Conservation (phyloP, 257 asterid species). For the Primulina huaijiensis region DNA sequence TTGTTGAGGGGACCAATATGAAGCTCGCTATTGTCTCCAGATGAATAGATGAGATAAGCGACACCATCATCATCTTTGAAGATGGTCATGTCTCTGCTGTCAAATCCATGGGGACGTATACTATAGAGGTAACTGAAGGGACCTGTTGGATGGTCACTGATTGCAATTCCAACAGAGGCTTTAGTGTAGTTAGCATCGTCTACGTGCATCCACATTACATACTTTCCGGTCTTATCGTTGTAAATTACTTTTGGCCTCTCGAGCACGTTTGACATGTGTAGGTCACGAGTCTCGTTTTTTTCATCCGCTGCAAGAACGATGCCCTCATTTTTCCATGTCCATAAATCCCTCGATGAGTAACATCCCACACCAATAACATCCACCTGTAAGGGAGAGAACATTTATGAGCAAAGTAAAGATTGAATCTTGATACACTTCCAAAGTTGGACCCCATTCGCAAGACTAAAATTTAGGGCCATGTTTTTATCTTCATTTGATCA, state of each 20-base stretch:
- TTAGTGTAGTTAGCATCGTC: constrained; percentile 89
- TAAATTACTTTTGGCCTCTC: constrained; percentile 98
- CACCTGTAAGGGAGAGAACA: constrained; percentile 50
- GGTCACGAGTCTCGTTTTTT: constrained; percentile 68
- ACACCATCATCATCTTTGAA: constrained; percentile 77
- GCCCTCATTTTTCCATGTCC: constrained; percentile 97
- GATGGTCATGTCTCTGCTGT: constrained; percentile 94
- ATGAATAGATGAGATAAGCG: constrained; percentile 85
- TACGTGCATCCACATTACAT: constrained; percentile 98
- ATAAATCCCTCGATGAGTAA: constrained; percentile 87
- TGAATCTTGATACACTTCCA: not conserved
- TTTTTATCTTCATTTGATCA: not conserved
- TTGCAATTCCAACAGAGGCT: constrained; percentile 81
- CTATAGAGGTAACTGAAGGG: constrained; percentile 79
- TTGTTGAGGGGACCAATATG: constrained; percentile 70
- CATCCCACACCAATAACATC: constrained; percentile 96
- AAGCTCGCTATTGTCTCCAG: constrained; percentile 83
- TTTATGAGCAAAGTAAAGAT: constrained; percentile 8
- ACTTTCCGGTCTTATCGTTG: constrained; percentile 60
- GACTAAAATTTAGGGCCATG: not conserved
- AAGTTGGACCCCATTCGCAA: constrained; percentile 1
- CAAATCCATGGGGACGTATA: constrained; percentile 81
- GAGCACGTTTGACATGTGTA: constrained; percentile 73
- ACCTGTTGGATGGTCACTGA: constrained; percentile 68
- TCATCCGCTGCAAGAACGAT: constrained; percentile 78